These are phyloP conservation scores for Ichthyophthirius multifiliis DNA, from an alignment of 169 alveolate species.

Conservation along the genomic window DNA sequence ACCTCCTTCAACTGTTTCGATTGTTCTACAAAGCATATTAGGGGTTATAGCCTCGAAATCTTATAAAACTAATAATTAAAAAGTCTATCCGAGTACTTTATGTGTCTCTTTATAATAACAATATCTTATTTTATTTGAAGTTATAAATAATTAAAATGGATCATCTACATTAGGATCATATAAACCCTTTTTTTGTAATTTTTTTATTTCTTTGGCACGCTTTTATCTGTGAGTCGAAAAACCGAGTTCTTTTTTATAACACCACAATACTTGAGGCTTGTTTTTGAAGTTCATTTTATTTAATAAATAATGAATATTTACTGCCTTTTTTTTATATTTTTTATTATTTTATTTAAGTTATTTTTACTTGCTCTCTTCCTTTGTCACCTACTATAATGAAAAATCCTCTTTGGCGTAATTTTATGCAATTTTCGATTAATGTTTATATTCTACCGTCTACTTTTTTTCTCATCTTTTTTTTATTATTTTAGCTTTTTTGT, in stretches of 20 bases:
- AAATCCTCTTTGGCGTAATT: conserved; percentile 91
- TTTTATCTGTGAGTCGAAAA: conserved; percentile 95
- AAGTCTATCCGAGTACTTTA: conserved; percentile 95
- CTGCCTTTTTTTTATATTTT: conserved; percentile 31
- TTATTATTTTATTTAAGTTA: not conserved
- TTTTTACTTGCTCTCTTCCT: conserved; percentile 93
- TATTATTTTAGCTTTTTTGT: not conserved
- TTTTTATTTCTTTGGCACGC: conserved; percentile 93
- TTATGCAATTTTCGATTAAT: conserved; percentile 92
- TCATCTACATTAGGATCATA: conserved; percentile 94
- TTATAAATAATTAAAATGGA: conserved; percentile 95
- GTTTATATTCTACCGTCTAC: conserved; percentile 93
- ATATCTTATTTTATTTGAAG: conserved; percentile 94
- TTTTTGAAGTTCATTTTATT: conserved; percentile 61
- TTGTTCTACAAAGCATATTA: conserved; percentile 98
- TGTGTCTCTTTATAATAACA: conserved; percentile 97
- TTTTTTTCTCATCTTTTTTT: conserved; percentile 91
- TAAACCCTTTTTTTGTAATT: conserved; percentile 91
- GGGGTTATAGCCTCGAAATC: conserved; percentile 99
- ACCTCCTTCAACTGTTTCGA: conserved; percentile 99
- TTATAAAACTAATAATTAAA: conserved; percentile 93
- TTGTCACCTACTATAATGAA: conserved; percentile 97
- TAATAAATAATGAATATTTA: conserved; percentile 63
- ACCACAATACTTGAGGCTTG: conserved; percentile 96
- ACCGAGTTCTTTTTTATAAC: conserved; percentile 98